Conservation (phyloP, 2,329 filamentous ascomycete genomes). For the Phialocephala sp. region DNA sequence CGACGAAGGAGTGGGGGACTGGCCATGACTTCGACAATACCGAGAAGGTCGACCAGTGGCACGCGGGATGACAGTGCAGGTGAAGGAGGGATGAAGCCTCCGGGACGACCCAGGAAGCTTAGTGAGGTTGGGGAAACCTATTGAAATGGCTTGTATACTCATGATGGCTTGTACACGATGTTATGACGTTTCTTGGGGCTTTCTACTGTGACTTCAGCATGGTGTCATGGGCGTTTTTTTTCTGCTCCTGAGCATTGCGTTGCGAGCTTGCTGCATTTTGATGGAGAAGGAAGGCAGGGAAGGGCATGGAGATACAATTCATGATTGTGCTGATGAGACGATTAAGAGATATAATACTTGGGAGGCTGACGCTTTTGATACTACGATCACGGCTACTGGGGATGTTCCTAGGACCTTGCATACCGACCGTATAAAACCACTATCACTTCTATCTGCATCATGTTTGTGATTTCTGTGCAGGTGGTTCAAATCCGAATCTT, state of each 20-base stretch:
- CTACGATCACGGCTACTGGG: neutral
- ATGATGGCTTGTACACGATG: slow-evolving; percentile 31
- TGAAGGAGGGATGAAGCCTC: slow-evolving; percentile 37
- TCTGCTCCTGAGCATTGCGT: slow-evolving; percentile 18
- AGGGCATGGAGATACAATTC: neutral
- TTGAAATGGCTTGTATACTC: slow-evolving; percentile 41
- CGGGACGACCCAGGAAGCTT: slow-evolving; percentile 50
- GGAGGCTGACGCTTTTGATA: slow-evolving; percentile 2
- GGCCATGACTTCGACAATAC: slow-evolving; percentile 33
- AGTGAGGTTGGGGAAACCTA: slow-evolving; percentile 64
- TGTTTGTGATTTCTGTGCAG: neutral
- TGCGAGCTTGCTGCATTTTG: slow-evolving; percentile 23
- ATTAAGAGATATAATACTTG: slow-evolving; percentile 4
- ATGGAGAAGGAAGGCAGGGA: neutral
- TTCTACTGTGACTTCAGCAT: slow-evolving; percentile 31
- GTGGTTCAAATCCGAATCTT: neutral
- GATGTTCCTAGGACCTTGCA: too few species aligned
- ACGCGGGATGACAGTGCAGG: slow-evolving; percentile 30
- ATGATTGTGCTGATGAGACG: neutral
- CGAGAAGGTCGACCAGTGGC: slow-evolving; percentile 40
- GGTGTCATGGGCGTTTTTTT: slow-evolving; percentile 25
- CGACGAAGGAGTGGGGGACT: slow-evolving; percentile 56
- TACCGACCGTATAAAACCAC: too few species aligned
- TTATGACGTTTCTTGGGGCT: slow-evolving; percentile 18
- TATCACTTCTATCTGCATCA: neutral